Percentiles rank a stretch among this genome's conserved stretches.
phyloP scores from a whole-genome alignment of 1,284 basidiomycete species.

The Tylopilus sp. region DNA sequence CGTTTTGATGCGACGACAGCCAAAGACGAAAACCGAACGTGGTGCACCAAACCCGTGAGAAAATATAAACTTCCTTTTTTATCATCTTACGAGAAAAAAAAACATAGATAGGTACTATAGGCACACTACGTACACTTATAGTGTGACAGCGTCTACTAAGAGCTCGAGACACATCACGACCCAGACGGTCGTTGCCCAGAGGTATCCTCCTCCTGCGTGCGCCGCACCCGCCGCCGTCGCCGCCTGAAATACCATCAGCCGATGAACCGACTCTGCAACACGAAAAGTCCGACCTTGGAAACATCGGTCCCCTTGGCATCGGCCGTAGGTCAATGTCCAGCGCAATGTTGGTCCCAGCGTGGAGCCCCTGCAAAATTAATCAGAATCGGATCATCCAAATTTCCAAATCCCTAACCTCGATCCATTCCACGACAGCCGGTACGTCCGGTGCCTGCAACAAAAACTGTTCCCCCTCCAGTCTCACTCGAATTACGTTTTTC shows the following conservation, averaged over 20 bases:
- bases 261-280: not conserved
- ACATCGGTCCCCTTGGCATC: slow-evolving; percentile 82
- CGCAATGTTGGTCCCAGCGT: slow-evolving; percentile 90
- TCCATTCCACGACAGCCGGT: slow-evolving; percentile 87
- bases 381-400: slow-evolving; percentile 9
- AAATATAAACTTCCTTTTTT: slow-evolving; percentile 3
- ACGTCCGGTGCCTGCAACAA: slow-evolving; percentile 87
- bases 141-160: not conserved
- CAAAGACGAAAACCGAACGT: slow-evolving; percentile 34
- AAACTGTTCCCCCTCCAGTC: slow-evolving; percentile 95
- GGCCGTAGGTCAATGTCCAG: slow-evolving; percentile 85
- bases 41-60: slow-evolving; percentile 30
- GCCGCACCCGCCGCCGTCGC: slow-evolving; percentile 38
- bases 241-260: slow-evolving; percentile 29
- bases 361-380: slow-evolving; percentile 58
- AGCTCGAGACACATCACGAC: slow-evolving; percentile 1
- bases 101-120: not conserved
- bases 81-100: not conserved
- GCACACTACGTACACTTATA: not conserved
- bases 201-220: slow-evolving; percentile 4
- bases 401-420: slow-evolving; percentile 63
- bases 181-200: slow-evolving; percentile 1
- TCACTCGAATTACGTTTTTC: slow-evolving; percentile 89
- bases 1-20: slow-evolving; percentile 30
- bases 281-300: slow-evolving; percentile 57